Evolutionary conservation across 225 moss, liverwort and hornwort species (phyloP), one percentile per base, ranked within the genome.

Genomic region (Marchantia paleacea): DNA sequence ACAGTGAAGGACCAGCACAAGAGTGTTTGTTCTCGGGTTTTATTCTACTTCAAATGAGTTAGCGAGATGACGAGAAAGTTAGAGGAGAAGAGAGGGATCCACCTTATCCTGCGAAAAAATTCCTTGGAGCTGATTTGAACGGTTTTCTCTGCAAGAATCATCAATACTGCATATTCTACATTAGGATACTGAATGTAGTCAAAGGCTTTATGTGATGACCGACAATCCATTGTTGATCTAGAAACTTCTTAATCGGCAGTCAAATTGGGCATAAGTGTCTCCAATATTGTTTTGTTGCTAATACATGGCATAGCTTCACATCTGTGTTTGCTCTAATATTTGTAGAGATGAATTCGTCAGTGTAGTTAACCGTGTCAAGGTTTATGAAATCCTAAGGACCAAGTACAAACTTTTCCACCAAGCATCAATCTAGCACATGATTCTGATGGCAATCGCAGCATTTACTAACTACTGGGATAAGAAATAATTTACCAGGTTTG

Each of bases 81-180:
- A 20, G 15, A 10, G 28, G 28, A 67, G 29, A 9, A 49, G 7
- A 48, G 14, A 70, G 22, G 47, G 7, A 0, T 29, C 66, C 39
- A 78, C 78, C 78, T 66, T 19, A 78, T 66, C 25, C 66, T 49
- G 65, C 78, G 64, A 20, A 78, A 78, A 24, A 78, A 52, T 15
- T 78, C 65, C 65, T 66, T 65, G 7, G 78, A 66, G 52, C 66
- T 65, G 16, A 66, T 51, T 51, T 52, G 8, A 22, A 47, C 48
- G 48, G 47, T 6, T 24, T 66, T 62, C 25, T 78, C 65, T 78
- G 66, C 12, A 78, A 51, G 53, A 14, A 0, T 7, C 19, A 54
- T 22, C 20, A 54, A 28, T 26, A 31, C 0, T 8, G 31, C 28
- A 75, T 7, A 29, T 55, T 16, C 22, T 20, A 58, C 20, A 14